Conservation (phyloP, 768 basidiomycete genomes). For the Kwoniella bestiolae region DNA sequence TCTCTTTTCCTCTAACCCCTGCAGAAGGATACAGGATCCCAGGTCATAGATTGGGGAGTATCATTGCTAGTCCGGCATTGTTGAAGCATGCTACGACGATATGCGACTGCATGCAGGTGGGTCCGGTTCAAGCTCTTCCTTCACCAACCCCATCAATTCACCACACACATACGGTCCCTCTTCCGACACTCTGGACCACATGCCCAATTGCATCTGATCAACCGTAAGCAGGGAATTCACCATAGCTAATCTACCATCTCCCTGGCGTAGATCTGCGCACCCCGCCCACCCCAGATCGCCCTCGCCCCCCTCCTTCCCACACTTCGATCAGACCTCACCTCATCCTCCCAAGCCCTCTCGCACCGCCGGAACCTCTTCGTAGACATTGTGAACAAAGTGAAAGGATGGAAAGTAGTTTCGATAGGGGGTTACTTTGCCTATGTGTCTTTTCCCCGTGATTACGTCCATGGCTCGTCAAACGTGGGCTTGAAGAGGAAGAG, state of each 20-base stretch:
- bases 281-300: slow-evolving; percentile 72
- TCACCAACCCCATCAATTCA: no score
- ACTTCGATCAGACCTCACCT: slow-evolving; percentile 64
- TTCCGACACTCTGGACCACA: no score
- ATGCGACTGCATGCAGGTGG: slow-evolving; percentile 73
- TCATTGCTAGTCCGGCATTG: slow-evolving; percentile 67
- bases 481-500: slow-evolving; percentile 31
- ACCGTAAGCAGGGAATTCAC: no score
- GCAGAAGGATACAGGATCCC: slow-evolving; percentile 61
- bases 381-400: slow-evolving; percentile 59
- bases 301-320: slow-evolving; percentile 64
- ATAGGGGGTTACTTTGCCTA: slow-evolving; percentile 81
- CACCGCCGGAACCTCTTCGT: slow-evolving; percentile 67
- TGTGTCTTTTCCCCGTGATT: slow-evolving; percentile 60
- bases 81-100: slow-evolving; percentile 65
- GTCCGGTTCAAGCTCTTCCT: no score
- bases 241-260: no score
- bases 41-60: slow-evolving; percentile 76
- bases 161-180: no score
- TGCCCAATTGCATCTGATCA: no score
- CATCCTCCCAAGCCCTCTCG: slow-evolving; percentile 62
- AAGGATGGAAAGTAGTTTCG: slow-evolving; percentile 67
- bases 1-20: not conserved
- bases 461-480: slow-evolving; percentile 10
- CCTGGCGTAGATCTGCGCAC: slow-evolving; percentile 74